Percentiles rank a stretch among this genome's conserved stretches.
Evolutionary conservation across 2,329 filamentous ascomycete genomes (phyloP).

Genomic region (Hymenoscyphus salicellus): DNA sequence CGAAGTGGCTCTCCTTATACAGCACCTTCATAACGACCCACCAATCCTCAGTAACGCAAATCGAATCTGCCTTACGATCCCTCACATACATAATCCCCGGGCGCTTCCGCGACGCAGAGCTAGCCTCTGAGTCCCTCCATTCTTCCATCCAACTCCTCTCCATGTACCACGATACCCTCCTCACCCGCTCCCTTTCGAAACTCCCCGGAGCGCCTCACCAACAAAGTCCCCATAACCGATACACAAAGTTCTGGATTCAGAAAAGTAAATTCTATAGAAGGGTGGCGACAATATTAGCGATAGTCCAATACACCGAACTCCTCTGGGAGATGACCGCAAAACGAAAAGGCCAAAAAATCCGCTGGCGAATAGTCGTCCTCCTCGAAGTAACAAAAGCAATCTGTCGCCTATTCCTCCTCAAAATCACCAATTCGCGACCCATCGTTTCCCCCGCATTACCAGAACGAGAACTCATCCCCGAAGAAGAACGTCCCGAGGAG

Average conservation of each 20-base stretch:
- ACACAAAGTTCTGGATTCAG: conserved; percentile 64
- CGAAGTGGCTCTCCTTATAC: conserved; percentile 69
- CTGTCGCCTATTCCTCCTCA: conserved; percentile 75
- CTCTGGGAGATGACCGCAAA: conserved; percentile 98
- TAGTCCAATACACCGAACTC: conserved; percentile 91
- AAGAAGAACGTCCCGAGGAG: conserved; percentile 45
- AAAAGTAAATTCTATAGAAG: conserved; percentile 70
- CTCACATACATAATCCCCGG: conserved; percentile 95
- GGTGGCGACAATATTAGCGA: conserved; percentile 77
- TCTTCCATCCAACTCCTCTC: conserved; percentile 86
- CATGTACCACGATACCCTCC: conserved; percentile 86
- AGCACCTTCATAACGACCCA: conserved; percentile 94
- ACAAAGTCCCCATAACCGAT: conserved; percentile 57
- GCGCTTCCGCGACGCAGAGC: conserved; percentile 86
- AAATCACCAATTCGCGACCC: conserved; percentile 78
- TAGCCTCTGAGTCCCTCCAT: conserved; percentile 89
- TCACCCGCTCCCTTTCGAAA: conserved; percentile 62
- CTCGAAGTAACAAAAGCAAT: conserved; percentile 84
- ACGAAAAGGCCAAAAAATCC: conserved; percentile 73
- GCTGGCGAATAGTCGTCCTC: conserved; percentile 84
- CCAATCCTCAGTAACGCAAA: conserved; percentile 86
- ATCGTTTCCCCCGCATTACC: conserved; percentile 81
- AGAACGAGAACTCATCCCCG: conserved; percentile 75
- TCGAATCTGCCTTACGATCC: conserved; percentile 88
- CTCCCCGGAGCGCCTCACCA: conserved; percentile 51